These are phyloP conservation scores for Globisporangium perplexum DNA, from an alignment of 352 stramenopile species.

Conservation along the genomic window DNA sequence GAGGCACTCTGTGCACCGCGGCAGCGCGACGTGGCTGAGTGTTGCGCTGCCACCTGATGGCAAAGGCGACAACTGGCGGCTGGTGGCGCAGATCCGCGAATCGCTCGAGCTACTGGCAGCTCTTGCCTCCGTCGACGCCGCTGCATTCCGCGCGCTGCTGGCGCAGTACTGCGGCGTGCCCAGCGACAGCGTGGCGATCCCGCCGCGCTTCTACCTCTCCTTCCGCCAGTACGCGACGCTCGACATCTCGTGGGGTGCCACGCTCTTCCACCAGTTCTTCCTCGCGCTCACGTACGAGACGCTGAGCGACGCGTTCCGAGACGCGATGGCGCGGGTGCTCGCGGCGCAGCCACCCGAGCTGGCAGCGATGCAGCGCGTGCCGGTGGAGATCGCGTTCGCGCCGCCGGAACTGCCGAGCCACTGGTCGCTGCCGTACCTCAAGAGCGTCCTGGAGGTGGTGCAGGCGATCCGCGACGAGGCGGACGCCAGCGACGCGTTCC, in stretches of 20 bases:
- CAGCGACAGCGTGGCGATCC: background rate
- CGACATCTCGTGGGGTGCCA: conserved; percentile 13
- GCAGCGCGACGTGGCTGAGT: background rate
- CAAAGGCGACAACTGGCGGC: background rate
- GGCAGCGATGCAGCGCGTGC: background rate
- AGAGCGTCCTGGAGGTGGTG: conserved; percentile 13
- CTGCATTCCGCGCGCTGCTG: conserved; percentile 6
- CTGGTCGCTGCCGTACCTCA: conserved; percentile 11
- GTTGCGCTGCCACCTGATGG: background rate
- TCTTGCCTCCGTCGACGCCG: conserved; percentile 9
- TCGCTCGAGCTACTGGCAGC: conserved; percentile 21
- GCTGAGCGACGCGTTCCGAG: conserved; percentile 8
- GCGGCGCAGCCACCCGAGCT: background rate
- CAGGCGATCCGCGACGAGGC: conserved; percentile 12
- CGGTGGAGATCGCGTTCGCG: conserved; percentile 10
- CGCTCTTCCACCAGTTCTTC: conserved; percentile 16
- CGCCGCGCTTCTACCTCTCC: conserved; percentile 9
- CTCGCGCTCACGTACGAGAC: conserved; percentile 7
- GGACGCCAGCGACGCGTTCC: conserved; percentile 7
- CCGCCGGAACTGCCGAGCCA: conserved; percentile 8
- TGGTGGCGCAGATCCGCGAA: conserved; percentile 2
- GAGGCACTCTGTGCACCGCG: no score
- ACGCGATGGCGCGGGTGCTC: conserved; percentile 4
- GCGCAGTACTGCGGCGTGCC: background rate
- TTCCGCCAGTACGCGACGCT: conserved; percentile 12